Evolutionary conservation across 768 basidiomycete genomes (phyloP).

Genomic region (Amanita jacksonii): DNA sequence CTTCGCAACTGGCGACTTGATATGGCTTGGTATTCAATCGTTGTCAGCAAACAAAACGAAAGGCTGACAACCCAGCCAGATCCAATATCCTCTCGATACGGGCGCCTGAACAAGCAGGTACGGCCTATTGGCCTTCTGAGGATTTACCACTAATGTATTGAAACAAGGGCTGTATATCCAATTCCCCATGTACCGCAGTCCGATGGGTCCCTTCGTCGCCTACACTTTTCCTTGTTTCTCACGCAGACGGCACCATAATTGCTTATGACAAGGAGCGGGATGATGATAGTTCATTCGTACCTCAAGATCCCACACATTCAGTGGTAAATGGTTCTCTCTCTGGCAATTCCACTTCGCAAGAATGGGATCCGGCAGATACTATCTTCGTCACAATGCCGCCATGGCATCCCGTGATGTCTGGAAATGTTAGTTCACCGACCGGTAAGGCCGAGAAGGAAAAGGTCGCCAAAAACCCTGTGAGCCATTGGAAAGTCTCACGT

Average conservation of each 20-base stretch:
- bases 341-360: constrained; percentile 26
- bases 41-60: constrained; percentile 7
- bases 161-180: constrained; percentile 65
- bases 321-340: constrained; percentile 18
- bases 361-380: constrained; percentile 71
- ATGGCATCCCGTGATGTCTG: constrained; percentile 65
- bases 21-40: constrained; percentile 72
- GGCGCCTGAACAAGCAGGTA: constrained; percentile 83
- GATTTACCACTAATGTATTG: background rate
- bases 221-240: constrained; percentile 77
- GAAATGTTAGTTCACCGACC: constrained; percentile 23
- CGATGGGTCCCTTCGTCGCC: constrained; percentile 80
- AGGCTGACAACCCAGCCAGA: constrained; percentile 32
- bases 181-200: constrained; percentile 80
- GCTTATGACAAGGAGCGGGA: constrained; percentile 90
- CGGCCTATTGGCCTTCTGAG: background rate
- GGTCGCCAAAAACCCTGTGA: constrained; percentile 76
- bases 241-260: constrained; percentile 83
- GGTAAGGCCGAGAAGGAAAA: constrained; percentile 59
- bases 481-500: constrained; percentile 77
- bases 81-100: constrained; percentile 70
- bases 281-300: constrained; percentile 67
- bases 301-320: constrained; percentile 41
- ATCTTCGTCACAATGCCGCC: constrained; percentile 78
- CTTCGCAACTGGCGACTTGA: constrained; percentile 87